These are phyloP conservation scores for Creolimax fragrantissima DNA, from an alignment of 78 protist genomes.

Conservation along the genomic window DNA sequence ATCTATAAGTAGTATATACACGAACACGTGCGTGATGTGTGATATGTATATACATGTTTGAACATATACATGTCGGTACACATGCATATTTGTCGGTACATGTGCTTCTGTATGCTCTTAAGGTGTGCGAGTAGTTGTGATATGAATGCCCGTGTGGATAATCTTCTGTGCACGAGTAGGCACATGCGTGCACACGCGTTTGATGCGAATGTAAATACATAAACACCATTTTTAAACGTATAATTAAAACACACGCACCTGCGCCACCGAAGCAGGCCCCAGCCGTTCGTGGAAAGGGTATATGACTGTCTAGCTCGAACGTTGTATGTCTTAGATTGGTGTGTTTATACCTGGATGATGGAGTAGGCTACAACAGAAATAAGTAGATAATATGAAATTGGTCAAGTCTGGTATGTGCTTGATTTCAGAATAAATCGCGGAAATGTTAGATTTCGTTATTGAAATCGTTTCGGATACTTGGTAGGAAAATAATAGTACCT, in stretches of 20 bases:
- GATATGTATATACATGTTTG: background rate
- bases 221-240: no score
- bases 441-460: background rate
- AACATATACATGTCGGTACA: background rate
- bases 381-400: background rate
- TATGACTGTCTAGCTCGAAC: background rate
- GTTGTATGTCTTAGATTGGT: background rate
- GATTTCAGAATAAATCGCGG: background rate
- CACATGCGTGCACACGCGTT: no score
- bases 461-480: background rate
- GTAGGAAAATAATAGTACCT: background rate
- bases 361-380: background rate
- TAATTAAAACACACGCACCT: no score
- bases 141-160: no score
- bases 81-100: no score
- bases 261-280: background rate
- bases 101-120: no score
- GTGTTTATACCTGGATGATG: background rate
- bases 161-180: no score
- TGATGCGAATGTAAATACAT: no score
- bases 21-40: no score
- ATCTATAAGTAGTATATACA: background rate
- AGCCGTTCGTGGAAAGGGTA: background rate
- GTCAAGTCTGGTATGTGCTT: background rate
- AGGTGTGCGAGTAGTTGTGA: no score